phyloP scores from a whole-genome alignment of 352 stramenopile species.

The Phytopythium sindhum region DNA sequence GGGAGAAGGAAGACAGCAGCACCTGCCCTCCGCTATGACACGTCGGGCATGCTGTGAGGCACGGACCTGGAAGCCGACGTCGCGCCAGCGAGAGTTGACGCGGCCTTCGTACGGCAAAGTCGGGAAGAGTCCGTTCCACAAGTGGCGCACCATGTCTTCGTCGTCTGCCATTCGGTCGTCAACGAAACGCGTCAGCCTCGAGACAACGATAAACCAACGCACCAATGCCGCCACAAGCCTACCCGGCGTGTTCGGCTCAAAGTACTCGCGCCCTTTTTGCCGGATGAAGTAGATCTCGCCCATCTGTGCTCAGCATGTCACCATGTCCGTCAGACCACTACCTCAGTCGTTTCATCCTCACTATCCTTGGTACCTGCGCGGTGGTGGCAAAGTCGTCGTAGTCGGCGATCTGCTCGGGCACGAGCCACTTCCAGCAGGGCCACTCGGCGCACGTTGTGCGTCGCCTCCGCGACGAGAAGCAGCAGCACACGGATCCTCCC shows the following conservation, averaged over 20 bases:
- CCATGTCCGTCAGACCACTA: not conserved
- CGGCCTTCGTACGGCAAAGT: slow-evolving; percentile 65
- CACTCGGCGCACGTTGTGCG: slow-evolving; percentile 30
- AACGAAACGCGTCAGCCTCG: not conserved
- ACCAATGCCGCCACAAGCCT: too few species aligned
- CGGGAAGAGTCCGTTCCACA: slow-evolving; percentile 65
- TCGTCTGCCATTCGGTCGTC: slow-evolving; percentile 29
- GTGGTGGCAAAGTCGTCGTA: slow-evolving; percentile 68
- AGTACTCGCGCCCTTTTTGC: slow-evolving; percentile 53
- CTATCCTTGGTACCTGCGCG: slow-evolving; percentile 27
- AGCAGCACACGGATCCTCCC: not conserved
- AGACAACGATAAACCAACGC: not conserved
- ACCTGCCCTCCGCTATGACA: not conserved
- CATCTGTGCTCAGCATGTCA: slow-evolving; percentile 31
- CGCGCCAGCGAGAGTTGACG: slow-evolving; percentile 55
- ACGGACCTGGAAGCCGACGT: slow-evolving; percentile 63
- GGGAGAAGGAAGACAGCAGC: not conserved
- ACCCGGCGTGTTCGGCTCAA: slow-evolving; percentile 43
- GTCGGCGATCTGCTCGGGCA: slow-evolving; percentile 45
- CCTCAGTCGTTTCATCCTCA: not conserved
- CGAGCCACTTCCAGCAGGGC: slow-evolving; percentile 65
- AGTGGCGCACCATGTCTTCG: slow-evolving; percentile 52
- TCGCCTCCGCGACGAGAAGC: slow-evolving; percentile 11
- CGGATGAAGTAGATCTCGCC: slow-evolving; percentile 59
- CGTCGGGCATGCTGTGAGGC: not conserved